phyloP scores from a whole-genome alignment of 768 basidiomycete genomes.

The Ramaria sp. region DNA sequence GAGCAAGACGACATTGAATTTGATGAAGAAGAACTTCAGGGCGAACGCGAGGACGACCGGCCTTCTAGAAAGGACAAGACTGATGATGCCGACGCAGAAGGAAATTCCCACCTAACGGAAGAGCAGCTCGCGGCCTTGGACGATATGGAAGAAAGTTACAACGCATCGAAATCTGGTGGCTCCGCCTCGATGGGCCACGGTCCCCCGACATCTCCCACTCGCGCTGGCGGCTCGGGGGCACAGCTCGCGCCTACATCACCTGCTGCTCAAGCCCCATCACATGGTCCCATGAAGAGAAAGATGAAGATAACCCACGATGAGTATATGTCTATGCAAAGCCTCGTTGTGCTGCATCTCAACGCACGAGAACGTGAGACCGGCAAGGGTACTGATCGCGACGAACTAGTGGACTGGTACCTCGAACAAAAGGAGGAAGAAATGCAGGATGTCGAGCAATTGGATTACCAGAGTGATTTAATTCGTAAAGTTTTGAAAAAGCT shows the following conservation, averaged over 20 bases:
- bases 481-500: slow-evolving; percentile 82
- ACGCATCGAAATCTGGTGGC: slow-evolving; percentile 16
- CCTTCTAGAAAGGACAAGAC: slow-evolving; percentile 19
- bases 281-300: slow-evolving; percentile 46
- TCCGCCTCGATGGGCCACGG: slow-evolving; percentile 10
- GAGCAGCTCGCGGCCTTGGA: slow-evolving; percentile 40
- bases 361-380: slow-evolving; percentile 68
- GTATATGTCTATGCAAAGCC: slow-evolving; percentile 81
- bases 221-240: slow-evolving; percentile 11
- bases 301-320: slow-evolving; percentile 95
- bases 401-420: slow-evolving; percentile 94
- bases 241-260: slow-evolving; percentile 11
- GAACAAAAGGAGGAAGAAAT: slow-evolving; percentile 81
- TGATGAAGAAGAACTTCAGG: slow-evolving; percentile 77
- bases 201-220: slow-evolving; percentile 13
- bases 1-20: slow-evolving; percentile 98
- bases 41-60: slow-evolving; percentile 20
- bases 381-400: slow-evolving; percentile 75
- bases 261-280: slow-evolving; percentile 21
- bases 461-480: slow-evolving; percentile 84
- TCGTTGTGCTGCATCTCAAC: slow-evolving; percentile 75
- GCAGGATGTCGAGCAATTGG: slow-evolving; percentile 74
- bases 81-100: slow-evolving; percentile 23
- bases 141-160: slow-evolving; percentile 24
- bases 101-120: slow-evolving; percentile 45